phyloP scores from a whole-genome alignment of 2,329 filamentous ascomycete genomes.

The Aspergillus sp. region DNA sequence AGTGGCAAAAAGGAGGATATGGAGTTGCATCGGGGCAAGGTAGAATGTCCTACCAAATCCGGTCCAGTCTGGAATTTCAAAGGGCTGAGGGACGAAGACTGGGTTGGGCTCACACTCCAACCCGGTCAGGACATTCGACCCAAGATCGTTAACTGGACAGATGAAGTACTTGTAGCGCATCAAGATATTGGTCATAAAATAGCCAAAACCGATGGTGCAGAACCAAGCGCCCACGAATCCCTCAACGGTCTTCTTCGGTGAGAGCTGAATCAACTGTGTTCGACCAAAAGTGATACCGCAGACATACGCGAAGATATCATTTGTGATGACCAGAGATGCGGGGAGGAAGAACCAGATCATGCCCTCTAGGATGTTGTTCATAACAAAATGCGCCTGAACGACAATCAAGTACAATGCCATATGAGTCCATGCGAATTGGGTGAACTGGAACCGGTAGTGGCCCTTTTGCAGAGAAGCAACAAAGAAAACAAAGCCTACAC shows the following conservation, averaged over 20 bases:
- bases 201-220: slow-evolving; percentile 85
- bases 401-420: slow-evolving; percentile 99
- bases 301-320: slow-evolving; percentile 97
- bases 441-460: slow-evolving; percentile 98
- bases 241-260: slow-evolving; percentile 98
- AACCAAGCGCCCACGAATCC: slow-evolving; percentile 96
- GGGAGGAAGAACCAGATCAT: slow-evolving; percentile 99
- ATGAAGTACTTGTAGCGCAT: slow-evolving; percentile 96
- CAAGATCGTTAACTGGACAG: slow-evolving; percentile 94
- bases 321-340: slow-evolving; percentile 91
- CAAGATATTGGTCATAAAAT: slow-evolving; percentile 77
- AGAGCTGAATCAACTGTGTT: slow-evolving; percentile 95
- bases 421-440: slow-evolving; percentile 98
- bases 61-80: slow-evolving; percentile 70
- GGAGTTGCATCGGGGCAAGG: slow-evolving; percentile 86
- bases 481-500: slow-evolving; percentile 89
- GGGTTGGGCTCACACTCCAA: slow-evolving; percentile 89
- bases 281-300: slow-evolving; percentile 96
- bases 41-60: slow-evolving; percentile 71
- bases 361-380: slow-evolving; percentile 99
- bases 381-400: slow-evolving; percentile 97
- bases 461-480: slow-evolving; percentile 91
- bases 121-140: slow-evolving; percentile 87
- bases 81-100: slow-evolving; percentile 78
- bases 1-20: slow-evolving; percentile 83